Evolutionary conservation across 495 filamentous ascomycete species (phyloP).

Genomic region (Staphylotrichum tortipilum): DNA sequence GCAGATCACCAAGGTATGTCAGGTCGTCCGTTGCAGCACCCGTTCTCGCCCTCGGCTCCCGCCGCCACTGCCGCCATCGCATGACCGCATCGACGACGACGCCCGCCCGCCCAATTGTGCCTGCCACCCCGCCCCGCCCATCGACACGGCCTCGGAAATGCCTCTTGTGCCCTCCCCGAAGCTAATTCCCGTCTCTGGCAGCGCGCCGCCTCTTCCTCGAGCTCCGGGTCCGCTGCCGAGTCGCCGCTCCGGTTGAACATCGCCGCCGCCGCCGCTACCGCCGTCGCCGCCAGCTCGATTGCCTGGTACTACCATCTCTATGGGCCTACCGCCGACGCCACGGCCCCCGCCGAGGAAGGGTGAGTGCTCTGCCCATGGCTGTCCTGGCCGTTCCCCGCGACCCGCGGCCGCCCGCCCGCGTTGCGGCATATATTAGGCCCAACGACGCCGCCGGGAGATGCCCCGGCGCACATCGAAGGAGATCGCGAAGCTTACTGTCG

Average conservation of each 20-base stretch:
- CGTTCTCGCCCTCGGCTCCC: background rate
- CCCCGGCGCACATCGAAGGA: no score
- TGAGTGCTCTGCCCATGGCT: conserved; percentile 44
- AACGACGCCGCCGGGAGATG: conserved; percentile 1
- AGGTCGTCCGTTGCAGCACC: background rate
- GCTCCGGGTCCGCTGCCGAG: conserved; percentile 47
- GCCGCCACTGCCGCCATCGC: no score
- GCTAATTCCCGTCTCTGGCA: conserved; percentile 27
- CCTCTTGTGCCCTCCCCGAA: conserved; percentile 6
- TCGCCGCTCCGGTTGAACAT: conserved; percentile 63
- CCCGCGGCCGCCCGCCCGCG: conserved; percentile 13
- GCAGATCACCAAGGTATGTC: conserved; percentile 49
- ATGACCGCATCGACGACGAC: conserved; percentile 12
- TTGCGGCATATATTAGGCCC: conserved; percentile 32
- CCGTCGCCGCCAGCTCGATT: conserved; percentile 74
- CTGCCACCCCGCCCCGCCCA: background rate
- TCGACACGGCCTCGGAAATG: background rate
- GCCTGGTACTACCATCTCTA: conserved; percentile 96
- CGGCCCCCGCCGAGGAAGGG: conserved; percentile 96
- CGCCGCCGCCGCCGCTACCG: conserved; percentile 73
- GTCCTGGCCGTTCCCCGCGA: conserved; percentile 4
- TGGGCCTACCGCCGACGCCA: conserved; percentile 75
- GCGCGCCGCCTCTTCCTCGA: conserved; percentile 55
- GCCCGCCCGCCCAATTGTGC: conserved; percentile 9
- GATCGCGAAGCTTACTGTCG: conserved; percentile 20